phyloP scores from a whole-genome alignment of 2,329 filamentous ascomycete genomes.

The Aspergillus ibericus region DNA sequence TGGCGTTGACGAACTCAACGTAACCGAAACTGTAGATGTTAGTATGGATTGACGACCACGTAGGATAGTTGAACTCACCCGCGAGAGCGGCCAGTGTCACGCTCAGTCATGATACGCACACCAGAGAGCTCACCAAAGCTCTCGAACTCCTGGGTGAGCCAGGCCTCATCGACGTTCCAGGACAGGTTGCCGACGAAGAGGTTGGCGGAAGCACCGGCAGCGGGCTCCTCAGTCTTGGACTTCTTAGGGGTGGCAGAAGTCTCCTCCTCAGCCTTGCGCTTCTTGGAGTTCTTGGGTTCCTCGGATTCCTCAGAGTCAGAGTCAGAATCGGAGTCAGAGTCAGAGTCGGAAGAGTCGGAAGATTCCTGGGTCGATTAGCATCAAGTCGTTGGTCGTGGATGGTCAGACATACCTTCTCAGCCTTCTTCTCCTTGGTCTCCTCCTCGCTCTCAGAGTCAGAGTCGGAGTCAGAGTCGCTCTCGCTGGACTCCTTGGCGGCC shows the following conservation, averaged over 20 bases:
- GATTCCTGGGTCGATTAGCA: conserved; percentile 14
- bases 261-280: conserved; percentile 53
- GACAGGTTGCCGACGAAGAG: conserved; percentile 88
- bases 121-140: conserved; percentile 69
- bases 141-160: conserved; percentile 78
- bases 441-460: conserved; percentile 21
- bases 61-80: conserved; percentile 54
- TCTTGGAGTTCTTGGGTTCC: conserved; percentile 41
- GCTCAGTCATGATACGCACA: conserved; percentile 81
- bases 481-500: conserved; percentile 26
- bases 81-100: conserved; percentile 77
- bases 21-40: conserved; percentile 69
- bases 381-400: not conserved
- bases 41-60: conserved; percentile 2
- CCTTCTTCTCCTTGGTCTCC: conserved; percentile 26
- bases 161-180: conserved; percentile 86
- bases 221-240: conserved; percentile 56
- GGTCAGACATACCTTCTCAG: conserved; percentile 26
- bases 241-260: conserved; percentile 53
- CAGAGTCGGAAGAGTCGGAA: conserved; percentile 17
- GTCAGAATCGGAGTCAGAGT: conserved; percentile 20
- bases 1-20: conserved; percentile 74
- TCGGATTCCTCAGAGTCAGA: conserved; percentile 35
- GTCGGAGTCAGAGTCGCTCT: conserved; percentile 31
- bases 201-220: conserved; percentile 51